phyloP scores from a whole-genome alignment of 805 yeast species.

The Starmera caribaea region DNA sequence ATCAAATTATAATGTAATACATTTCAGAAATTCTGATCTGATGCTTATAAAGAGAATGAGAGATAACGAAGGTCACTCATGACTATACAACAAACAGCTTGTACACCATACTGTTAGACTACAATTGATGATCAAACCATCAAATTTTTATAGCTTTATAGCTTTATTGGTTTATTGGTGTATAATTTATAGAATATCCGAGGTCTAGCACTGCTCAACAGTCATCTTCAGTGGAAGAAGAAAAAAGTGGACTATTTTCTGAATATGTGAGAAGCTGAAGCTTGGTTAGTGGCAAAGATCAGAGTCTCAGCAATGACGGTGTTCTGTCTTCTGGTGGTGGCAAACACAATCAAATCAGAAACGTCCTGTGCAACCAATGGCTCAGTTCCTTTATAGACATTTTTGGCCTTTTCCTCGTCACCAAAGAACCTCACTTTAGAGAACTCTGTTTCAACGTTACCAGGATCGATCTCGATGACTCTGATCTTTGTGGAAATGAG shows the following conservation, averaged over 20 bases:
- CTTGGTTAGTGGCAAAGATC: constrained; percentile 81
- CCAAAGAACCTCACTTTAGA: constrained; percentile 52
- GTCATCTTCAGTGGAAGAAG: background rate
- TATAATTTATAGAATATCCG: too few species aligned
- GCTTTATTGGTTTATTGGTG: too few species aligned
- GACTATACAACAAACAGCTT: too few species aligned
- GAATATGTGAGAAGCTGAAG: constrained; percentile 57
- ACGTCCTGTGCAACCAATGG: constrained; percentile 52
- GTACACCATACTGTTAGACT: too few species aligned
- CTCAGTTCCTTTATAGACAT: constrained; percentile 44
- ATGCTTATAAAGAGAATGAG: too few species aligned
- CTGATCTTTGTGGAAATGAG: constrained; percentile 57
- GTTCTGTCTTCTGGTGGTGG: constrained; percentile 44
- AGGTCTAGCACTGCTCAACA: too few species aligned
- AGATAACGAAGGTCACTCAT: too few species aligned
- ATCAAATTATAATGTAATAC: too few species aligned
- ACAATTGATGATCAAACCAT: too few species aligned
- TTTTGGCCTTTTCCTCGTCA: constrained; percentile 40
- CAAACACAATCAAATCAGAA: constrained; percentile 47
- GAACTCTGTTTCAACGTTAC: constrained; percentile 62
- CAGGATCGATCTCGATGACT: constrained; percentile 59
- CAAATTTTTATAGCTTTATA: too few species aligned
- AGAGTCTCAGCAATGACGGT: constrained; percentile 65
- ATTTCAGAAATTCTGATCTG: too few species aligned
- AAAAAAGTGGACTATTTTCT: constrained; percentile 21